A percentile compares a stretch with the other conserved stretches of the same genome.
Conservation (phyloP, 345 rosid genomes). For the Melaleuca alternifolia region DNA sequence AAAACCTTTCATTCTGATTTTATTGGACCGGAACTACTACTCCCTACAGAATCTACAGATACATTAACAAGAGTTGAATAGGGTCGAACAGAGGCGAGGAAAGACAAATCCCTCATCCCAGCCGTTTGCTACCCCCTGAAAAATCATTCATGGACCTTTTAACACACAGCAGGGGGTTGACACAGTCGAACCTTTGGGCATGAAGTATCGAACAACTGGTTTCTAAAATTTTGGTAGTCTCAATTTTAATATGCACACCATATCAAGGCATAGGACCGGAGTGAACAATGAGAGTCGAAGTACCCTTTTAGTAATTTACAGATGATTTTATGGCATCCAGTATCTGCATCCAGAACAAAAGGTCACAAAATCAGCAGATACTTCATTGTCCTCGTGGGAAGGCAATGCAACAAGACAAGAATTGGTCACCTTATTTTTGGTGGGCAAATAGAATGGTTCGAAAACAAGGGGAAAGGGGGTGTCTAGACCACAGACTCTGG, state of each 20-base stretch:
- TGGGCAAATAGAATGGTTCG: slow-evolving; percentile 86
- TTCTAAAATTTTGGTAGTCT: not conserved
- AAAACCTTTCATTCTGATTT: not conserved
- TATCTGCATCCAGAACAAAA: slow-evolving; percentile 35
- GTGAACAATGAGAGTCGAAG: not conserved
- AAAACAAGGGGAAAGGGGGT: slow-evolving; percentile 91
- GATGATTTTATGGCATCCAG: slow-evolving; percentile 75
- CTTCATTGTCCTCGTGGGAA: not conserved
- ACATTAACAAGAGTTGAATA: not conserved
- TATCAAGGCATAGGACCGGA: not conserved
- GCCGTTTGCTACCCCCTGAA: not conserved
- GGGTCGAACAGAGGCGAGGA: not conserved
- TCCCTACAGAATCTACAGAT: not conserved
- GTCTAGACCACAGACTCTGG: slow-evolving; percentile 82
- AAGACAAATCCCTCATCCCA: not conserved
- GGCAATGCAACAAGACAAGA: not conserved
- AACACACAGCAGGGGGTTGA: not conserved
- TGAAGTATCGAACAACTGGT: not conserved
- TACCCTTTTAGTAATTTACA: slow-evolving; percentile 39
- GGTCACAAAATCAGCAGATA: not conserved
- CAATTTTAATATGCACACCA: not conserved
- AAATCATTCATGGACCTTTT: not conserved
- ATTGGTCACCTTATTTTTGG: slow-evolving; percentile 55
- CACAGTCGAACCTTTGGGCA: not conserved
- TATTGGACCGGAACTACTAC: not conserved